These are phyloP conservation scores for Trifolium fragiferum DNA, from an alignment of 306 rosid genomes.

Conservation along the genomic window DNA sequence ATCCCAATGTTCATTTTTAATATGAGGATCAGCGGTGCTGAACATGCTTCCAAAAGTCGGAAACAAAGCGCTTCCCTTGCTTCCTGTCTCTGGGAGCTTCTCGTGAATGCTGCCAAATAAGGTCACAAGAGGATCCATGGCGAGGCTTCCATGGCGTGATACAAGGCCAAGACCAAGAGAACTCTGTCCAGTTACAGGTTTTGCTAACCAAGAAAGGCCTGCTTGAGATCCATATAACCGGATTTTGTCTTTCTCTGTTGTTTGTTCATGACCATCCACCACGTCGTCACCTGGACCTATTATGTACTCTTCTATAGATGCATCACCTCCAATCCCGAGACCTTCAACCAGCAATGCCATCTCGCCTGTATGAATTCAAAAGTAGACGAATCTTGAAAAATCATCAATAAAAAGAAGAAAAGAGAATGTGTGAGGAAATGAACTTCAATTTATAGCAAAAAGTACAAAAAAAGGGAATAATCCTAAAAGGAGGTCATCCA, in stretches of 20 bases:
- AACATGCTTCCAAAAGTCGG: conserved; percentile 90
- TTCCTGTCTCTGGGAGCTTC: conserved; percentile 68
- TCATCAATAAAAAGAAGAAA: background rate
- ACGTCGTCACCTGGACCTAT: conserved; percentile 73
- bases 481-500: background rate
- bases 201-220: conserved; percentile 91
- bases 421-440: conserved; percentile 7
- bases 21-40: conserved; percentile 69
- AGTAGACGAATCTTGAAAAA: conserved; percentile 2
- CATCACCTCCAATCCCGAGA: conserved; percentile 80
- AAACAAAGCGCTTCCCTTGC: conserved; percentile 67
- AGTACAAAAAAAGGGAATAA: background rate
- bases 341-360: conserved; percentile 90
- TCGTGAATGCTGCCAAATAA: conserved; percentile 81
- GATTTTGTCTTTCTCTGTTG: conserved; percentile 67
- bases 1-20: conserved; percentile 71
- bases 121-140: conserved; percentile 82
- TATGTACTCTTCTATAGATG: conserved; percentile 76
- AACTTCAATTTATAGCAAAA: background rate
- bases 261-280: conserved; percentile 53
- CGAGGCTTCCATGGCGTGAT: conserved; percentile 93
- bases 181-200: conserved; percentile 78
- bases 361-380: conserved; percentile 44
- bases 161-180: conserved; percentile 66
- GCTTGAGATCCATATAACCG: conserved; percentile 80